These are phyloP conservation scores for Colletotrichum nymphaeae DNA, from an alignment of 2,329 filamentous ascomycete genomes.

Conservation along the genomic window DNA sequence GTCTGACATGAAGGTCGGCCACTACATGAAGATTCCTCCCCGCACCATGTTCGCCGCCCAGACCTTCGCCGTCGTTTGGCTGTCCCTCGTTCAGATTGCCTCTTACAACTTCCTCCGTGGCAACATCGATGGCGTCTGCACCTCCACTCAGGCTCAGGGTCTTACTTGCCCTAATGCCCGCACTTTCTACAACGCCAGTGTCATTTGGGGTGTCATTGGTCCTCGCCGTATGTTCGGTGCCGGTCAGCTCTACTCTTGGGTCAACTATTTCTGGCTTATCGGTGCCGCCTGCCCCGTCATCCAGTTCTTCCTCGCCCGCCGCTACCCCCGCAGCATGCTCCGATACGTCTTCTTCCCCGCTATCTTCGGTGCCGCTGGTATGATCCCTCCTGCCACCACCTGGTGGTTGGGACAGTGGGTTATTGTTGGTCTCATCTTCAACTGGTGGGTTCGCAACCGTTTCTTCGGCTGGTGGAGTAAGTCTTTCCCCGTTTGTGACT, in stretches of 20 bases:
- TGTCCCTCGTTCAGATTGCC: conserved; percentile 51
- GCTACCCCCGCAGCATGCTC: conserved; percentile 57
- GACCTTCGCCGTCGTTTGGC: conserved; percentile 53
- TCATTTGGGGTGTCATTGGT: conserved; percentile 72
- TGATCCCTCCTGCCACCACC: conserved; percentile 66
- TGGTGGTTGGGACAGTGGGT: conserved; percentile 67
- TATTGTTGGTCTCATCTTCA: conserved; percentile 66
- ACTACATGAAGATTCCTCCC: conserved; percentile 66
- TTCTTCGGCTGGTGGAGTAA: conserved; percentile 66
- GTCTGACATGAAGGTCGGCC: conserved; percentile 62
- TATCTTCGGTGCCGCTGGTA: conserved; percentile 61
- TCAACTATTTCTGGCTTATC: conserved; percentile 66
- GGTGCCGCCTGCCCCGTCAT: conserved; percentile 59
- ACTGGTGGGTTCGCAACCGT: conserved; percentile 60
- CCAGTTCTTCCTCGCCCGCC: conserved; percentile 60
- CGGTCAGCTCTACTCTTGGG: conserved; percentile 58
- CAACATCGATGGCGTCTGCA: conserved; percentile 67
- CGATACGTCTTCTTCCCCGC: conserved; percentile 65
- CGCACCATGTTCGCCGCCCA: conserved; percentile 60
- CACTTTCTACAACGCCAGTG: conserved; percentile 70
- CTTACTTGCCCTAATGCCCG: conserved; percentile 68
- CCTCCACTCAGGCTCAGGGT: conserved; percentile 56
- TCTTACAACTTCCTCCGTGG: conserved; percentile 53
- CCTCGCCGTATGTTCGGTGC: conserved; percentile 47
- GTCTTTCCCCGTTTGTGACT: background rate